Evolutionary conservation across 768 basidiomycete genomes (phyloP), one percentile per base, ranked within the genome.

Genomic region (Megacollybia marginata): DNA sequence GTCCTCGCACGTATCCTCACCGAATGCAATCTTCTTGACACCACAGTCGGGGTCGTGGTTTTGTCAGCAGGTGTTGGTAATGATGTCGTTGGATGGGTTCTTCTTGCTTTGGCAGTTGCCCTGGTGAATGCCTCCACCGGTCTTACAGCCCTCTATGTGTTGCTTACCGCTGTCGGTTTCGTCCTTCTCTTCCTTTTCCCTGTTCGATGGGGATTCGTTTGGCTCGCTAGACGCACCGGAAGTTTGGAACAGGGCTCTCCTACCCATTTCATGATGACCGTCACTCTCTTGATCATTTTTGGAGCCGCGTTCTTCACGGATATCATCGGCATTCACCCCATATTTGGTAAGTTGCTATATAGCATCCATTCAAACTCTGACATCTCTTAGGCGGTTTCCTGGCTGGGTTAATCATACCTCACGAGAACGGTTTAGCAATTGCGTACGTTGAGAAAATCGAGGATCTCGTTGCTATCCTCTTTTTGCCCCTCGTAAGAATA

Each of bases 1-100:
- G 86, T 90, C 5, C 74, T 90, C 2, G 88, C 86, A 66, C 78
- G 91, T 63, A 94, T 92, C 59, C 75, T 95, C 19, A 85, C 85
- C 1, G 88, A 89, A 54, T 73, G 85, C 54, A 85, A 86, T 59
- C 78, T 96, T 2, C 74, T 94, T 45, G 83, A 89, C 43, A 92
- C 88, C 19, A 78, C 78, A 16, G 90, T 96, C n/a, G 92, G 92
- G 1, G 74, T 87, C 1, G 80, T 92, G 35, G 80, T 82, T 0
- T 76, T 96, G 7, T 81, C 89, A 1, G 89, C 92, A 0, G 92
- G 91, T 42, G 83, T 93, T 2, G 83, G 84, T 1, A 86, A 88
- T 58, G 85, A 80, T 62, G 73, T 78, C 15, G 67, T 83, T n/a
- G 89, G 87, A 12, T 92, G 90, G 91, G 71, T 90, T 49, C 70